These are phyloP conservation scores for Pseudofabraea citricarpa DNA, from an alignment of 2,329 filamentous ascomycete species.

Conservation along the genomic window DNA sequence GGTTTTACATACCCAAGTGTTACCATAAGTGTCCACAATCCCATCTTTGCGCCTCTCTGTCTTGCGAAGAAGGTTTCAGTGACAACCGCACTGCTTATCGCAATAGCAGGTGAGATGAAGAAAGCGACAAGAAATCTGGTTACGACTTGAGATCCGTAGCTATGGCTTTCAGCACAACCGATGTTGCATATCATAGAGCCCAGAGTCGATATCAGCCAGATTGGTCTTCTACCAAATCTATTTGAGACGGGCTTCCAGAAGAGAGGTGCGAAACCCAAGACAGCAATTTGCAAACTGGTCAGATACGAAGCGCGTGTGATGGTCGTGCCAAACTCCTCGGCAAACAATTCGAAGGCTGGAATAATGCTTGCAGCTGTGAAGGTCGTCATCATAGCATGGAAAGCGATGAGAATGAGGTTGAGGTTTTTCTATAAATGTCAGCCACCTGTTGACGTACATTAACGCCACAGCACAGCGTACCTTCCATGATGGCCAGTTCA, in stretches of 20 bases:
- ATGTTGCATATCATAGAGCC: slow-evolving; percentile 43
- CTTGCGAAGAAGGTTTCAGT: slow-evolving; percentile 51
- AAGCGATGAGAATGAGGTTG: slow-evolving; percentile 45
- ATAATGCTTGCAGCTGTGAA: slow-evolving; percentile 47
- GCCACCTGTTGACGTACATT: neutral
- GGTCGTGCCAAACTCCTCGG: slow-evolving; percentile 37
- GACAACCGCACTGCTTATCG: slow-evolving; percentile 49
- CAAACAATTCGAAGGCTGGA: slow-evolving; percentile 43
- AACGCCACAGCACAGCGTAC: slow-evolving; percentile 17
- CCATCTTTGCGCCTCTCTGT: slow-evolving; percentile 47
- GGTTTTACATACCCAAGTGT: slow-evolving; percentile 12
- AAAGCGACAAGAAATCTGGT: slow-evolving; percentile 45
- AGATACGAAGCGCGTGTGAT: slow-evolving; percentile 42
- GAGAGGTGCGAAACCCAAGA: slow-evolving; percentile 43
- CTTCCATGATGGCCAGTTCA: slow-evolving; percentile 50
- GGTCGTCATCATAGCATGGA: slow-evolving; percentile 47
- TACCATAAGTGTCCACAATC: slow-evolving; percentile 42
- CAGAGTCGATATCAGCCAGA: slow-evolving; percentile 44
- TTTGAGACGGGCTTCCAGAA: slow-evolving; percentile 50
- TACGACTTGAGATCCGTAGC: slow-evolving; percentile 40
- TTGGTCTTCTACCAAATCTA: slow-evolving; percentile 44
- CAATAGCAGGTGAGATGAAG: slow-evolving; percentile 49
- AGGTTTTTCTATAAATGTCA: slow-evolving; percentile 34
- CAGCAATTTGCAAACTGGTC: slow-evolving; percentile 46
- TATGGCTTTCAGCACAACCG: slow-evolving; percentile 42